phyloP scores from a whole-genome alignment of 192 early-diverging fungal species.

The Linnemannia schmuckeri region DNA sequence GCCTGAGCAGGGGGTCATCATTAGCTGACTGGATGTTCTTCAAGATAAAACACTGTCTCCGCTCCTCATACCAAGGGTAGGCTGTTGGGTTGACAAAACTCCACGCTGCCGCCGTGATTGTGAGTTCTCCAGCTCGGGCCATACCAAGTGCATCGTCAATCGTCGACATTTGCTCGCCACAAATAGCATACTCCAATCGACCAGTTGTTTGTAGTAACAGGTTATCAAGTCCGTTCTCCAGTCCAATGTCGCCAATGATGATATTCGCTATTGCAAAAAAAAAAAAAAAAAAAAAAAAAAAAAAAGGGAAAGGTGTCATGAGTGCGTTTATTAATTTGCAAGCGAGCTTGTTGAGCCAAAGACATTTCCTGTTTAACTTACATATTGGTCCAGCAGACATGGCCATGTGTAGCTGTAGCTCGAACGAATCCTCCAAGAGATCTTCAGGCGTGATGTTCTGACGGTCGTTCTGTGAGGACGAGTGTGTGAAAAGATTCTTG shows the following conservation, averaged over 20 bases:
- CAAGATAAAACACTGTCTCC: constrained; percentile 51
- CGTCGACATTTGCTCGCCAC: constrained; percentile 59
- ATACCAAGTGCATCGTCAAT: constrained; percentile 56
- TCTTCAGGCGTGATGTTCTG: constrained; percentile 7
- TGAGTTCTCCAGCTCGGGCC: constrained; percentile 63
- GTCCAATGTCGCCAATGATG: constrained; percentile 57
- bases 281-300: not conserved
- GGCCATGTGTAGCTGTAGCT: constrained; percentile 63
- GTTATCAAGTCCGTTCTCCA: constrained; percentile 14
- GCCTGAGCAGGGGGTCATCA: constrained; percentile 14
- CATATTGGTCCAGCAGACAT: constrained; percentile 60
- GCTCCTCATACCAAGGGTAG: constrained; percentile 38
- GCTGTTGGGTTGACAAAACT: constrained; percentile 35
- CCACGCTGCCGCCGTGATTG: constrained; percentile 53
- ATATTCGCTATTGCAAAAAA: constrained; percentile 31
- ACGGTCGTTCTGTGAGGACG: not conserved
- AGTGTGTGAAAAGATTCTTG: constrained; percentile 15
- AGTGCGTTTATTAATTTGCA: not conserved
- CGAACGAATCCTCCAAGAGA: constrained; percentile 43
- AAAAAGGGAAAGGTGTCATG: not conserved
- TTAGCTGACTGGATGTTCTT: constrained; percentile 9
- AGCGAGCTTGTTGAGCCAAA: too few relatives aligned
- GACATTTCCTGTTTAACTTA: not conserved
- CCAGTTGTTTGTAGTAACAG: constrained; percentile 43
- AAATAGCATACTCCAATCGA: constrained; percentile 63